Evolutionary conservation across 331 rosid species (phyloP), one percentile per base, ranked within the genome.

Genomic region (Acacia pycnantha): DNA sequence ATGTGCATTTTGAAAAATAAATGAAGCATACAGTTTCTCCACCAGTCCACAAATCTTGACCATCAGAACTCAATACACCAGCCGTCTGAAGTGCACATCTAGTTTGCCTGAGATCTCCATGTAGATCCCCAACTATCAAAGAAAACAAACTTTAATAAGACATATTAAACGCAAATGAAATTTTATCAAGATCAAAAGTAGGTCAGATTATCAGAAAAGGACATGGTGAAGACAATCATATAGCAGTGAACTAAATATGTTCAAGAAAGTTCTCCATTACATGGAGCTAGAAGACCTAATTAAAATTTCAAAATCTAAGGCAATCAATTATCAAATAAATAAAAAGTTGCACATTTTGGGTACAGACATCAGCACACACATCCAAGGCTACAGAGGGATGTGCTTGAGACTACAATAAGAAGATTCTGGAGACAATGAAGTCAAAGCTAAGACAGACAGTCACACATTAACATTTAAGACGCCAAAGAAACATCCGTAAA

Each of bases 71-170:
- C 92, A 95, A 80, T 15, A 95, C 97, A 66, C 97, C 98, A 73
- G 99, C 99, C 77, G 90, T 88, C 92, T 93, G 88, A 70, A 95
- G 97, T 47, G 99, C 98, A 82, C 68, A 85, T 85, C 97, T 90
- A 75, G 98, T 86, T 84, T 93, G 91, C 71, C 84, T 84, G 79
- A 95, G 93, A 84, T 95, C 99, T 66, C 99, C 98, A 90, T 95
- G 99, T 79, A 95, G 86, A 88, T 95, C 98, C 74, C 99, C 98
- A 86, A 95, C 98, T 95, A 51, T 70, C 59, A 44, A 83, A 40
- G 59, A 80, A 79, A 82, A 51, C 11, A 43, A 56, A 79, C 68
- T 54, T 74, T 75, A 75, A 65, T 54, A 27, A 79, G 74, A 68
- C 70, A 78, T 73, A 37, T 8, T 27, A 78, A 78, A 56, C 69